phyloP scores from a whole-genome alignment of 768 basidiomycete genomes.

The Clathrus columnatus region DNA sequence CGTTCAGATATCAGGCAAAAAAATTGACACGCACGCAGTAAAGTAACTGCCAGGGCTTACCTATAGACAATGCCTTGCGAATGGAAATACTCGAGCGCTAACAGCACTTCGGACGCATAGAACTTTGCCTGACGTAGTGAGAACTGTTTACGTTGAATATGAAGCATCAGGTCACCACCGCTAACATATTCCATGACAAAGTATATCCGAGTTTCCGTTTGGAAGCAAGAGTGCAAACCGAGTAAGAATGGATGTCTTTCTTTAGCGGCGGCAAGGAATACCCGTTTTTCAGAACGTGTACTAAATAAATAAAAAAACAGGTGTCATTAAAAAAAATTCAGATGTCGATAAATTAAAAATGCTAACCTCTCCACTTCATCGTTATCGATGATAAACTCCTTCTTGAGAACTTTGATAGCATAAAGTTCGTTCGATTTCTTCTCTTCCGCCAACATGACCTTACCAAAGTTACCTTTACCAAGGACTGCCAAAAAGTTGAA shows the following conservation, averaged over 20 bases:
- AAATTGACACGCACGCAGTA: not conserved
- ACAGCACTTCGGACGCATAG: slow-evolving; percentile 92
- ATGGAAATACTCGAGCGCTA: slow-evolving; percentile 97
- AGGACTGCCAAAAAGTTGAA: slow-evolving; percentile 99
- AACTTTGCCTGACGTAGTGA: slow-evolving; percentile 98
- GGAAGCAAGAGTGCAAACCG: slow-evolving; percentile 97
- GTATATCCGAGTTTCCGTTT: slow-evolving; percentile 98
- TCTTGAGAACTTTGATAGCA: slow-evolving; percentile 99
- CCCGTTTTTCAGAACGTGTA: slow-evolving; percentile 97
- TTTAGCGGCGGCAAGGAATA: slow-evolving; percentile 92
- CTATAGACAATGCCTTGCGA: slow-evolving; percentile 98
- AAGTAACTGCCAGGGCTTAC: slow-evolving; percentile 33
- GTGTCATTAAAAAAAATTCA: not conserved
- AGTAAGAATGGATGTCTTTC: slow-evolving; percentile 97
- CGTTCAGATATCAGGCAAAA: not conserved
- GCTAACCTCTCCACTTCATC: slow-evolving; percentile 96
- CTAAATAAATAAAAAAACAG: slow-evolving; percentile 31
- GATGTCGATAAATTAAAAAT: not conserved
- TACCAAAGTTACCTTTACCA: slow-evolving; percentile 99
- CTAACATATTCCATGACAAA: slow-evolving; percentile 99
- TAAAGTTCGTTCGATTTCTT: slow-evolving; percentile 82
- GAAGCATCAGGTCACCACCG: slow-evolving; percentile 98
- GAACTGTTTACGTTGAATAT: slow-evolving; percentile 98
- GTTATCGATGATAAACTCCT: slow-evolving; percentile 99
- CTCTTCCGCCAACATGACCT: slow-evolving; percentile 99